Evolutionary conservation across 75 land plant genomes (phyloP), one percentile per base, ranked within the genome.

Genomic region (Chamaecyparis obtusa): DNA sequence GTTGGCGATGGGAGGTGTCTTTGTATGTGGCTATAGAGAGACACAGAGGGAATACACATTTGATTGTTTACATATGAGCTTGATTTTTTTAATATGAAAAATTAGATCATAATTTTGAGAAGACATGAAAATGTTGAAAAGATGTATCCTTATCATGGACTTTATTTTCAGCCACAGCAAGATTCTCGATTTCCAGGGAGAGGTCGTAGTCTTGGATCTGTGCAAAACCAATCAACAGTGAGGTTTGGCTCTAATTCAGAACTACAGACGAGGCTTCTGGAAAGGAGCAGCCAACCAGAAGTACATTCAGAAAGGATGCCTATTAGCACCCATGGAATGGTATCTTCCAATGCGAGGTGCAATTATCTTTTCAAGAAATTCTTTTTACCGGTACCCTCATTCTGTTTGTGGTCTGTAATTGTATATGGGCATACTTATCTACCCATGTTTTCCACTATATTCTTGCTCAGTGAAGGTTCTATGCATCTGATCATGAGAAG

Each of bases 141-240:
- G 69, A 13, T 32, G 33, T 33, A 32, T 32, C 14, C 33, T 72
- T 72, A 33, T 30, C 76, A 72, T 72, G 36, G 33, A 32, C 30
- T 78, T 33, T 39, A 33, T 77, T 77, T 86, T 86, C 87, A 92
- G 93, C 6, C 93, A 85, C 67, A 72, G 39, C 85, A 91, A 89
- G 91, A 90, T 72, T 85, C 86, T 74, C 92, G 96, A 74, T 97
- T 97, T 90, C 99, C 99, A 76, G 99, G 99, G 57, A 91, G 92
- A 44, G 99, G 99, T 77, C 94, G 94, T 83, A 91, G 94, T 0
- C 91, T 96, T 88, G 93, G 91, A 69, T 85, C 92, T 67, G 69
- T 84, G 11, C 88, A 80, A 90, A 89, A 39, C 83, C 89, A 83
- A 57, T 13, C 89, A 16, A 49, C 48, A 86, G 3, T 90, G 17